Base-by-base conservation (phyloP, 371 early-diverging fungal species). In the Syncephalis plumigaleata region DNA sequence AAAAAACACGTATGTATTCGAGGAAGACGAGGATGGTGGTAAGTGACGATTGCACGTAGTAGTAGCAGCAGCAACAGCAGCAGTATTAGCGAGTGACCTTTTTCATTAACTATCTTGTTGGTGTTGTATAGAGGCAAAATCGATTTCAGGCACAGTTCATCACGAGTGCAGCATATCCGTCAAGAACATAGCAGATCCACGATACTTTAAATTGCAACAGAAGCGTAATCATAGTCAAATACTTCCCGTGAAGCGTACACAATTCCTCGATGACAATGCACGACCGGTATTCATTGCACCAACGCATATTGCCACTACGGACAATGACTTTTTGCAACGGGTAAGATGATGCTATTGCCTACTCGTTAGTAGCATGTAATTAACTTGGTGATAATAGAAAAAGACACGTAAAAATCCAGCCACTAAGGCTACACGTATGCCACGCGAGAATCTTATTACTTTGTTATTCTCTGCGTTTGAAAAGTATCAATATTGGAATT, bases 381-480 rank as follows among this genome's bases (percentile, higher is more conserved):
- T n/a, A n/a, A n/a, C n/a, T n/a, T n/a, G n/a, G n/a, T n/a, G n/a
- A n/a, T n/a, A n/a, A 21, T 7, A 40, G 40, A 40, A 40, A 40
- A 40, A 40, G 21, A 58, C 58, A 55, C 59, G 54, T 56, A 55
- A 58, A 56, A 58, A 36, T 50, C 55, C 55, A 63, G 59, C 46
- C 50, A 52, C 9, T 55, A 55, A 81, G 55, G 72, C 76, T 31
- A 84, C 85, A 3, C 76, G 91, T 45, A 72, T 91, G 76, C 83
- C 86, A 23, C 64, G 75, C 51, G 73, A 81, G 59, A 82, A 84
- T 36, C 74, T 92, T 42, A 74, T 84, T 72, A 80, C 82, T 56
- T 49, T 82, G 46, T 52, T 93, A 38, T 91, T 93, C 65, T 59
- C 61, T 36, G 77, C 75, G 15, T 93, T 88, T 61, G 79, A 82